Evolutionary conservation across 805 yeast species (phyloP).

Genomic region (Nakazawaea siamensis): DNA sequence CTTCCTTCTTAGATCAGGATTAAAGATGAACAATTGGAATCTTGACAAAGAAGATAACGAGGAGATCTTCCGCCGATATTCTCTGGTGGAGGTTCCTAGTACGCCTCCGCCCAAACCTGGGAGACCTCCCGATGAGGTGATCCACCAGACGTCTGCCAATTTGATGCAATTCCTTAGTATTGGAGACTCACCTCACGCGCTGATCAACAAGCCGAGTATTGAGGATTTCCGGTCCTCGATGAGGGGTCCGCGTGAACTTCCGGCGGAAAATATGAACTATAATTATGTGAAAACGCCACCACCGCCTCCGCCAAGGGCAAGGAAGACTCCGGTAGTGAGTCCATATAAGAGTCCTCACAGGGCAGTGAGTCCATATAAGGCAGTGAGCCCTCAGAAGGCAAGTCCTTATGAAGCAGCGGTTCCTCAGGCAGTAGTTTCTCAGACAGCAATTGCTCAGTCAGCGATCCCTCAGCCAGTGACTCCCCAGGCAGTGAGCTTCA

Average conservation of each 20-base stretch:
- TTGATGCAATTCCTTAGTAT: constrained; percentile 6
- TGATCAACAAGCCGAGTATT: not conserved
- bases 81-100: not conserved
- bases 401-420: too few species aligned
- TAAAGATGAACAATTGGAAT: constrained; percentile 8
- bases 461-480: not conserved
- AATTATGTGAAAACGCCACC: too few species aligned
- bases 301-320: too few species aligned
- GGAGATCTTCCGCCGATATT: not conserved
- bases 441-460: too few species aligned
- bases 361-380: too few species aligned
- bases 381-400: too few species aligned
- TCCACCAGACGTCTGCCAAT: constrained; percentile 5
- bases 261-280: too few species aligned
- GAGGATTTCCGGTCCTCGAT: not conserved
- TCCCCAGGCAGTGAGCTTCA: not conserved
- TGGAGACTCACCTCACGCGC: constrained; percentile 1
- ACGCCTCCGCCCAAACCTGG: constrained; percentile 4
- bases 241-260: constrained; percentile 7
- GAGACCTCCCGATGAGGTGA: constrained; percentile 9
- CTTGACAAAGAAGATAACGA: constrained; percentile 1
- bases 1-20: constrained; percentile 4
- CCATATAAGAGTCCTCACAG: too few species aligned
- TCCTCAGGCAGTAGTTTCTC: too few species aligned
- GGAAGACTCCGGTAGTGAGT: too few species aligned